These are phyloP conservation scores for Elsinoe necatrix DNA, from an alignment of 2,329 filamentous ascomycete genomes.

Conservation along the genomic window DNA sequence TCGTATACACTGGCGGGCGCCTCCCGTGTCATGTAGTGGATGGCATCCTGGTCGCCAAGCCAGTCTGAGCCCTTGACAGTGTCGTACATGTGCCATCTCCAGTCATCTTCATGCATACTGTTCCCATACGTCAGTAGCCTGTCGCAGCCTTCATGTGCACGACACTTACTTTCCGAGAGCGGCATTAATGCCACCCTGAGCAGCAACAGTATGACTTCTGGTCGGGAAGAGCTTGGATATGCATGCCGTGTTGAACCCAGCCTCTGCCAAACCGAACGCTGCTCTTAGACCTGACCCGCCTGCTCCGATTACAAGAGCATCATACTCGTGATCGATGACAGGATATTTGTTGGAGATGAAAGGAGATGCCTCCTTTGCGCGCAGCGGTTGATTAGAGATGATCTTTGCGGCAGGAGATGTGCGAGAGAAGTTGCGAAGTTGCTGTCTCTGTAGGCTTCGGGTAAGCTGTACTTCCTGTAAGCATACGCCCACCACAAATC, in stretches of 20 bases:
- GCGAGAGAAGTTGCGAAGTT: conserved; percentile 69
- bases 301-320: conserved; percentile 87
- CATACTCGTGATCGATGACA: conserved; percentile 98
- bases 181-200: conserved; percentile 73
- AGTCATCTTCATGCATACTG: conserved; percentile 91
- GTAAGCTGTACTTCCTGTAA: conserved; percentile 16
- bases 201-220: conserved; percentile 73
- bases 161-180: conserved; percentile 62
- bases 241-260: conserved; percentile 82
- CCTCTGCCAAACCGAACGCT: conserved; percentile 77
- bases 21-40: conserved; percentile 97
- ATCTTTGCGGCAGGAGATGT: conserved; percentile 76
- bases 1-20: conserved; percentile 86
- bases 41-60: conserved; percentile 94
- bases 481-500: background rate
- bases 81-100: conserved; percentile 99
- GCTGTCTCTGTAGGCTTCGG: conserved; percentile 34
- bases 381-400: conserved; percentile 74
- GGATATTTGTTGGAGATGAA: conserved; percentile 86
- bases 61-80: conserved; percentile 97
- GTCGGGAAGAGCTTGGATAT: conserved; percentile 82
- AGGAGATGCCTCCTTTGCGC: conserved; percentile 86
- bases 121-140: conserved; percentile 14
- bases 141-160: conserved; percentile 9
- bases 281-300: conserved; percentile 74